These are phyloP conservation scores for Echria macrotheca DNA, from an alignment of 495 filamentous ascomycete genomes.

Conservation along the genomic window DNA sequence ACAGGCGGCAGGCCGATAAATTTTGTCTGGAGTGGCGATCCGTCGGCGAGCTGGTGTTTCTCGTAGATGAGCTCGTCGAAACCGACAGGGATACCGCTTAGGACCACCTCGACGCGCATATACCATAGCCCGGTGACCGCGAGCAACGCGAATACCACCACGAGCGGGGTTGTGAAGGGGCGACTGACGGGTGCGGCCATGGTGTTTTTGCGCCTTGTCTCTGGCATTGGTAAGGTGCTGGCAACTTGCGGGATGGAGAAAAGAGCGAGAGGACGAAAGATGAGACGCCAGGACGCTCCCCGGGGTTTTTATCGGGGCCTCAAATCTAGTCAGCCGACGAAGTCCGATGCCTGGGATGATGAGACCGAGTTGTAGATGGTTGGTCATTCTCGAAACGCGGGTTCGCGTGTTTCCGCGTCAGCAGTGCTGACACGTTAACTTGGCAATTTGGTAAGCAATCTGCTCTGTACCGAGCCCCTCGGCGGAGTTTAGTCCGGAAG, in stretches of 20 bases:
- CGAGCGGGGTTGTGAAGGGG: neutral
- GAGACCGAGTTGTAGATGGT: too few species aligned
- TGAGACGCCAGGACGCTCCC: neutral
- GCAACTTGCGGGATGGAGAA: neutral
- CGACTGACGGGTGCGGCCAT: too few species aligned
- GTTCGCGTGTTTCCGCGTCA: too few species aligned
- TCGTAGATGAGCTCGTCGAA: neutral
- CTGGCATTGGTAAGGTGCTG: neutral
- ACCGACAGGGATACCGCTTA: neutral
- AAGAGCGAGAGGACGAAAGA: neutral
- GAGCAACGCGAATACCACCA: neutral
- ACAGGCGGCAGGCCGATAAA: neutral
- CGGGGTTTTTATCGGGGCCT: neutral
- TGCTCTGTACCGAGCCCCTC: too few species aligned
- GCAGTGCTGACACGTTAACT: too few species aligned
- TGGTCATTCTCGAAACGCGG: too few species aligned
- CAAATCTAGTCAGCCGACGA: too few species aligned
- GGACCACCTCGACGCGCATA: neutral
- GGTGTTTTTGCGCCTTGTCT: too few species aligned
- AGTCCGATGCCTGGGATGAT: too few species aligned
- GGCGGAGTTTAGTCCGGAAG: too few species aligned
- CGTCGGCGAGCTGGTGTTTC: neutral
- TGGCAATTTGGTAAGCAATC: too few species aligned
- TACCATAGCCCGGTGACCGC: neutral
- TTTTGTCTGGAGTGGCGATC: neutral